Percentiles rank a stretch among this genome's conserved stretches.
Evolutionary conservation across 306 rosid genomes (phyloP).

Genomic region (Carpinus fangiana): DNA sequence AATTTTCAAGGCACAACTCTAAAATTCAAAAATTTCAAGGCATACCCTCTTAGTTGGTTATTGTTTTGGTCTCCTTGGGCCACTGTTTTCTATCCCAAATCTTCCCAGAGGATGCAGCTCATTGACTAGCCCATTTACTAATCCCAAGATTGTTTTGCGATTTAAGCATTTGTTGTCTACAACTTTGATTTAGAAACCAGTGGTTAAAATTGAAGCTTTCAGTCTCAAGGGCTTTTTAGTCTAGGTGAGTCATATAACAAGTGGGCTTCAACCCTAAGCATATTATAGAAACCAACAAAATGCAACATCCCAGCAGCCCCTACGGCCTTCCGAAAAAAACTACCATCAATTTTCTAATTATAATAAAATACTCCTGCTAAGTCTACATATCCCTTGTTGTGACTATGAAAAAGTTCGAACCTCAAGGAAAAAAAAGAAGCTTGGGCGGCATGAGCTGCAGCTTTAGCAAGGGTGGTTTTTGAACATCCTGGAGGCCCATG

Average conservation of each 20-base stretch:
- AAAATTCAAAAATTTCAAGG: conserved; percentile 6
- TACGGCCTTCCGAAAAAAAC: not conserved
- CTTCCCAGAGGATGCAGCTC: not conserved
- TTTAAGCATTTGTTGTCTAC: not conserved
- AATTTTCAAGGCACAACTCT: conserved; percentile 12
- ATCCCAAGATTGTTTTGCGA: not conserved
- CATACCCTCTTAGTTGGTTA: not conserved
- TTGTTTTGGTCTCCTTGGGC: not conserved
- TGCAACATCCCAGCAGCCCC: not conserved
- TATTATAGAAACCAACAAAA: not conserved
- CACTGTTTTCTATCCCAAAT: conserved; percentile 2
- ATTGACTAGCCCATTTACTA: not conserved
- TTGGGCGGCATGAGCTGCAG: conserved; percentile 90
- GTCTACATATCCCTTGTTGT: not conserved
- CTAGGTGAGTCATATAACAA: not conserved
- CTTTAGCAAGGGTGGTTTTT: conserved; percentile 95
- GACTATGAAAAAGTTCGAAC: conserved; percentile 37
- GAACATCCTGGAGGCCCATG: conserved; percentile 99
- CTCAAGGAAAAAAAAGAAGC: conserved; percentile 93
- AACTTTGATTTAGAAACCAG: not conserved
- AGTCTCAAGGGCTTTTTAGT: not conserved
- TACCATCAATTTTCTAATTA: not conserved
- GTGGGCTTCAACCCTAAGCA: not conserved
- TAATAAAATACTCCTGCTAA: not conserved
- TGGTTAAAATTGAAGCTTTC: not conserved